Conservation (phyloP, 1,284 basidiomycete species). For the Pascua guehoae region DNA sequence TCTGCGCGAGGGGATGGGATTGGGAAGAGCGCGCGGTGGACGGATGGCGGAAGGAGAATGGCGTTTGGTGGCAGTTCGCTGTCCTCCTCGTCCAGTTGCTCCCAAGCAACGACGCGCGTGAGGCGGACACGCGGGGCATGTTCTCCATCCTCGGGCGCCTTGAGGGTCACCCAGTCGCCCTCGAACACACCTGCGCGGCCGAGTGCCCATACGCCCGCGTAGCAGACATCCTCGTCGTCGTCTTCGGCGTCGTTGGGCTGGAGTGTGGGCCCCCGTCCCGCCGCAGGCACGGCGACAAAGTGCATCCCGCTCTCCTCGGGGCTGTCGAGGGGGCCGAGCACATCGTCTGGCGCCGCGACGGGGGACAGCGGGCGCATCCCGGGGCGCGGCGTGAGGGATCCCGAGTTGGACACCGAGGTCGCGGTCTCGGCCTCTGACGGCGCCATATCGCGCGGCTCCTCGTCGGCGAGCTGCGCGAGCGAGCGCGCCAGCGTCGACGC, state of each 20-base stretch:
- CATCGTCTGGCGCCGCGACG: constrained; percentile 22
- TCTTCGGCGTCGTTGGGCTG: constrained; percentile 6
- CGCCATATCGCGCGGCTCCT: constrained; percentile 13
- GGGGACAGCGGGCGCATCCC: constrained; percentile 23
- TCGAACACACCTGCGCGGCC: constrained; percentile 70
- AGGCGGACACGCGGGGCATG: constrained; percentile 39
- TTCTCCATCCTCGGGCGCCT: constrained; percentile 19
- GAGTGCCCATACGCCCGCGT: constrained; percentile 56
- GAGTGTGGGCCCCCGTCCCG: not conserved
- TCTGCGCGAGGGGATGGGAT: constrained; percentile 11
- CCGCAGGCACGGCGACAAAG: constrained; percentile 5
- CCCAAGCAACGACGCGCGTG: constrained; percentile 59
- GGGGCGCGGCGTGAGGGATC: constrained; percentile 45
- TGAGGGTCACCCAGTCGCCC: constrained; percentile 75
- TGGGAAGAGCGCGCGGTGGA: constrained; percentile 34
- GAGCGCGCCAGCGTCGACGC: constrained; percentile 15
- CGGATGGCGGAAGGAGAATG: constrained; percentile 52
- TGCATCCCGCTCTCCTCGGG: constrained; percentile 14
- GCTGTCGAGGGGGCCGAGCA: constrained; percentile 14
- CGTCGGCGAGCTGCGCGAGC: constrained; percentile 28
- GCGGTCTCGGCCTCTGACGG: constrained; percentile 20
- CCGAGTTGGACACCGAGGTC: constrained; percentile 31
- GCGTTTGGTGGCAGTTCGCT: constrained; percentile 55
- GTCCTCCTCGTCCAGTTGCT: constrained; percentile 45
- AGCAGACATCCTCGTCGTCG: constrained; percentile 28